Conservation (phyloP, 768 basidiomycete species). For the Lactarius indigo region DNA sequence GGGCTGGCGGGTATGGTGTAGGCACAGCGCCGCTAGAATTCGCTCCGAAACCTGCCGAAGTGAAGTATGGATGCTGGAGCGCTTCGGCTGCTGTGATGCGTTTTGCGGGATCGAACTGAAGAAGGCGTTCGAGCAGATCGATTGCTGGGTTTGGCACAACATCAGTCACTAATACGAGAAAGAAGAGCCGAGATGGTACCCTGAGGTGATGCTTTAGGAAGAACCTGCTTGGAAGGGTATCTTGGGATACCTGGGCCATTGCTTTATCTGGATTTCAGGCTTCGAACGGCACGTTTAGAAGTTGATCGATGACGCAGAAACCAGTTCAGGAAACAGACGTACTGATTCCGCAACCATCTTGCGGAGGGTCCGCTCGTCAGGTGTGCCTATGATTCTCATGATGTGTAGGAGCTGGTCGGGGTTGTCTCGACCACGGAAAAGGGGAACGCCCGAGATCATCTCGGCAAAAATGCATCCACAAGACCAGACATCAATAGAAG, state of each 20-base stretch:
- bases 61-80: constrained; percentile 89
- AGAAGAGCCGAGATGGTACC: constrained; percentile 42
- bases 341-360: constrained; percentile 92
- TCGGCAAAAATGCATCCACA: constrained; percentile 99
- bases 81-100: constrained; percentile 91
- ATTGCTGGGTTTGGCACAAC: constrained; percentile 50
- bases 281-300: constrained; percentile 30
- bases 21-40: constrained; percentile 42
- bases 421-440: constrained; percentile 96
- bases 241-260: constrained; percentile 84
- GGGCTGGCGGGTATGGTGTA: constrained; percentile 42
- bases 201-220: constrained; percentile 83
- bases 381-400: constrained; percentile 95
- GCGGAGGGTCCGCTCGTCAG: constrained; percentile 79
- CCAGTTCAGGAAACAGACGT: constrained; percentile 31
- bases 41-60: constrained; percentile 42
- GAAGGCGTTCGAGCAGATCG: constrained; percentile 88
- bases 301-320: constrained; percentile 6
- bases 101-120: constrained; percentile 94
- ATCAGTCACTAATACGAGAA: not conserved
- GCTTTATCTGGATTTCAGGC: constrained; percentile 83
- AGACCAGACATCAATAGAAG: constrained; percentile 98
- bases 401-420: constrained; percentile 98
- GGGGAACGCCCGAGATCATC: constrained; percentile 96
- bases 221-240: constrained; percentile 74